Percentiles rank a stretch among this genome's conserved stretches.
These are phyloP conservation scores for Bipolaris bicolor DNA, from an alignment of 2,329 filamentous ascomycete genomes.

Conservation along the genomic window DNA sequence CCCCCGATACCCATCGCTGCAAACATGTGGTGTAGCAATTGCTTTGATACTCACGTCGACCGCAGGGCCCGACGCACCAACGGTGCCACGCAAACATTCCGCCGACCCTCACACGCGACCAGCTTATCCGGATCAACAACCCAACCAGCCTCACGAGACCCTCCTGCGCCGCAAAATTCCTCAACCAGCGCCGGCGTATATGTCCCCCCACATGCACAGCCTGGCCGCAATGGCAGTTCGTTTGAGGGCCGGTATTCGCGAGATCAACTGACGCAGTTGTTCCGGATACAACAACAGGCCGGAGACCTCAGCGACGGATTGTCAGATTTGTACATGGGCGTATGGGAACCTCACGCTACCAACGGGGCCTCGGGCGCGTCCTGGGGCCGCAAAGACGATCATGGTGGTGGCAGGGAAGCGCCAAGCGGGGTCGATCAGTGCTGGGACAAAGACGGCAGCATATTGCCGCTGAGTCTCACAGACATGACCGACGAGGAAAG, in stretches of 20 bases:
- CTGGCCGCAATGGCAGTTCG: constrained; percentile 63
- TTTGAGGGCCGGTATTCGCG: constrained; percentile 72
- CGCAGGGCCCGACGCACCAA: constrained; percentile 68
- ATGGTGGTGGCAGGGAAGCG: constrained; percentile 69
- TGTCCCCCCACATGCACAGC: constrained; percentile 66
- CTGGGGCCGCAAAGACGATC: constrained; percentile 81
- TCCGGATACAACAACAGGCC: constrained; percentile 62
- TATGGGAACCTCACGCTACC: constrained; percentile 77
- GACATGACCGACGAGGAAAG: constrained; percentile 73
- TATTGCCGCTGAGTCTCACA: constrained; percentile 73
- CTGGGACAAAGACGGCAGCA: constrained; percentile 78
- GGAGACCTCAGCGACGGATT: constrained; percentile 65
- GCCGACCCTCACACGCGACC: constrained; percentile 66
- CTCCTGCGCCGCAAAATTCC: constrained; percentile 36
- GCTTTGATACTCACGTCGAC: constrained; percentile 22
- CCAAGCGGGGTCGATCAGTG: constrained; percentile 87
- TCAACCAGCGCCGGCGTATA: constrained; percentile 57
- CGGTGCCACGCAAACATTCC: constrained; percentile 71
- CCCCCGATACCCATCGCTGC: constrained; percentile 7
- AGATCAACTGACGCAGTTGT: constrained; percentile 79
- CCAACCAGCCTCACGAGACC: constrained; percentile 41
- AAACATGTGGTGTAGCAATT: constrained; percentile 9
- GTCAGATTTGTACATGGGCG: constrained; percentile 71
- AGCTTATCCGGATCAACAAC: constrained; percentile 54
- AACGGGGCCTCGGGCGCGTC: constrained; percentile 65